Evolutionary conservation across 129 eudicot genomes (phyloP).

Genomic region (Flaveria brownii): DNA sequence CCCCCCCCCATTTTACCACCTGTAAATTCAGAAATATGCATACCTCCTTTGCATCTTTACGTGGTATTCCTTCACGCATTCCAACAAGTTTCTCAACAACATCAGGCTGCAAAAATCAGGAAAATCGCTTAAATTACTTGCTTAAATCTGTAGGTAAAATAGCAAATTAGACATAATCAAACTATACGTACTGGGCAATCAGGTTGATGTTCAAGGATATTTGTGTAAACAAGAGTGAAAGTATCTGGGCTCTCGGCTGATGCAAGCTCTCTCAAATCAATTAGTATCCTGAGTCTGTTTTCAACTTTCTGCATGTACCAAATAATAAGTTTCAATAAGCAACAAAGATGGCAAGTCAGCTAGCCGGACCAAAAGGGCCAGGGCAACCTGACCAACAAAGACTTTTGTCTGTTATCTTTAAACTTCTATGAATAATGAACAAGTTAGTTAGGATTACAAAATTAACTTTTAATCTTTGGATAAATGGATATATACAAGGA

Average conservation of each 20-base stretch:
- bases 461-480: not conserved
- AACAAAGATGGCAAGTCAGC: conserved; percentile 3
- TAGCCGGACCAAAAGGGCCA: not conserved
- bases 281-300: conserved; percentile 68
- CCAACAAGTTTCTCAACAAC: conserved; percentile 91
- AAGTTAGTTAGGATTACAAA: not conserved
- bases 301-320: conserved; percentile 78
- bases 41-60: conserved; percentile 99
- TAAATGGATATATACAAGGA: not conserved
- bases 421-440: not conserved
- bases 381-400: not conserved
- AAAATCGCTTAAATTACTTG: conserved; percentile 17
- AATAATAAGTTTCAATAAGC: not conserved
- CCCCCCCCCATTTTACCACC: not conserved
- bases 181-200: conserved; percentile 80
- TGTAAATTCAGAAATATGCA: not conserved
- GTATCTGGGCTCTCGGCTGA: conserved; percentile 93
- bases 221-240: conserved; percentile 92
- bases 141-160: not conserved
- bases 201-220: conserved; percentile 93
- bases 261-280: conserved; percentile 94
- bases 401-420: conserved; percentile 44
- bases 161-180: not conserved
- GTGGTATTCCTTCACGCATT: conserved; percentile 93
- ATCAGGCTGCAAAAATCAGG: conserved; percentile 60